Evolutionary conservation across 2,329 filamentous ascomycete genomes (phyloP).

Genomic region (Tympanopsis confertula): DNA sequence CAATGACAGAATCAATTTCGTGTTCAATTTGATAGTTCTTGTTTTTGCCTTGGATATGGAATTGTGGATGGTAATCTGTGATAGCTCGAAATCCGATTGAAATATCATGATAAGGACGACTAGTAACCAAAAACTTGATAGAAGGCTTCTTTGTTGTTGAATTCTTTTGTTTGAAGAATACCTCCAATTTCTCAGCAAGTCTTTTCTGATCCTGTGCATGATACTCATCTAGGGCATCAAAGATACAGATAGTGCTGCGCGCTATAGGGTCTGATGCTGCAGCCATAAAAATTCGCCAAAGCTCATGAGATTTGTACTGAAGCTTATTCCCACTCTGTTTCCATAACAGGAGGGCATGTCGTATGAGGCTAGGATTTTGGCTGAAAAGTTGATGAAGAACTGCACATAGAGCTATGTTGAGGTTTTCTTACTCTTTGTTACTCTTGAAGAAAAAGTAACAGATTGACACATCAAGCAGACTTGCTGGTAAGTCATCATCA

Average conservation of each 20-base stretch:
- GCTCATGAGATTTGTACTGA: conserved; percentile 3
- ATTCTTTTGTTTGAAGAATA: conserved; percentile 2
- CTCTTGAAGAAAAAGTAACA: conserved; percentile 27
- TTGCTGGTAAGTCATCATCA: conserved; percentile 12
- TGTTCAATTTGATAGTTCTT: conserved; percentile 6
- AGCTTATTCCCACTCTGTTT: conserved; percentile 9
- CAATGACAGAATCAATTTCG: conserved; percentile 9
- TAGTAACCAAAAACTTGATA: conserved; percentile 11
- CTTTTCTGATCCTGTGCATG: conserved; percentile 3
- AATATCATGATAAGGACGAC: conserved; percentile 9
- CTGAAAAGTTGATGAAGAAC: conserved; percentile 23
- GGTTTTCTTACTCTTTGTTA: conserved; percentile 16
- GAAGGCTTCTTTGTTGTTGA: neutral
- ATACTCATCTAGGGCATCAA: conserved; percentile 15
- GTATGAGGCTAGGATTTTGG: conserved; percentile 11
- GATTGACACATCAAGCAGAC: conserved; percentile 7
- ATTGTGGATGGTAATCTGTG: conserved; percentile 1
- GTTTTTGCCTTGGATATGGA: conserved; percentile 7
- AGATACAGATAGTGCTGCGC: conserved; percentile 8
- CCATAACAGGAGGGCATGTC: conserved; percentile 5
- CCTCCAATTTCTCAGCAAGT: conserved; percentile 4
- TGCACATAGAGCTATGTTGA: conserved; percentile 16
- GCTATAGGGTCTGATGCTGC: conserved; percentile 3
- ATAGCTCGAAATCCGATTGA: conserved; percentile 4
- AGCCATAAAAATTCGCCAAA: conserved; percentile 7